These are phyloP conservation scores for Kodamaea kaohsiungensis DNA, from an alignment of 805 yeast species.

Conservation along the genomic window DNA sequence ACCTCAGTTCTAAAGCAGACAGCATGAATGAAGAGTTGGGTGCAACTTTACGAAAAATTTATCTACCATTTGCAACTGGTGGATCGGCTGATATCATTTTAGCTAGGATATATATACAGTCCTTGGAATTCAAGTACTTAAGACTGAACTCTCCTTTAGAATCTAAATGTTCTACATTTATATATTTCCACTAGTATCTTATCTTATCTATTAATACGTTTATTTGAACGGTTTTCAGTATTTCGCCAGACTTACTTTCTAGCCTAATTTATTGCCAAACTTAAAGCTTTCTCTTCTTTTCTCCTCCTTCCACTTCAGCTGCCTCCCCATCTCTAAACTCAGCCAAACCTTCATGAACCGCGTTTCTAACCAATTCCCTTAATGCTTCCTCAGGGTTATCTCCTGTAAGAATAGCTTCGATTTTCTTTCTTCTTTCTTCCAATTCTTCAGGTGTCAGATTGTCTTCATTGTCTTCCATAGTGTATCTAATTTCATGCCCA, in stretches of 20 bases:
- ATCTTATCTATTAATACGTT: background rate
- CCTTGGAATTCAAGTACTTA: too few species aligned
- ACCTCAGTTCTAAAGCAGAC: too few species aligned
- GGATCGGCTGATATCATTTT: too few species aligned
- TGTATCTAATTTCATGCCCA: constrained; percentile 57
- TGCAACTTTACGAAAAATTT: too few species aligned
- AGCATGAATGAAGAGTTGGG: too few species aligned
- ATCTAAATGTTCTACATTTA: too few species aligned
- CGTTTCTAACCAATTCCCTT: constrained; percentile 63
- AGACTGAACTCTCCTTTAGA: too few species aligned
- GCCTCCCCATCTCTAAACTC: constrained; percentile 28
- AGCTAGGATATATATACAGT: too few species aligned
- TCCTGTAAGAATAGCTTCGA: constrained; percentile 73
- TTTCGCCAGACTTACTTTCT: too few species aligned
- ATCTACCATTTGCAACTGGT: too few species aligned
- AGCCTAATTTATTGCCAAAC: background rate
- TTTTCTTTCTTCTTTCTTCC: constrained; percentile 57
- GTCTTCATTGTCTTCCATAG: constrained; percentile 47
- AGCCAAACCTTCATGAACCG: constrained; percentile 59
- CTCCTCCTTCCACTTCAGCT: constrained; percentile 22
- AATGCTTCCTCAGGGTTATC: constrained; percentile 82
- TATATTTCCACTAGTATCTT: background rate
- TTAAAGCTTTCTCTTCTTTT: background rate
- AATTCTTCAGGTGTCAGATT: constrained; percentile 40
- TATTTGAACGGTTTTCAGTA: too few species aligned